Percentiles rank a stretch among this genome's conserved stretches.
These are phyloP conservation scores for Fusarium armeniacum DNA, from an alignment of 2,329 filamentous ascomycete species.

Conservation along the genomic window DNA sequence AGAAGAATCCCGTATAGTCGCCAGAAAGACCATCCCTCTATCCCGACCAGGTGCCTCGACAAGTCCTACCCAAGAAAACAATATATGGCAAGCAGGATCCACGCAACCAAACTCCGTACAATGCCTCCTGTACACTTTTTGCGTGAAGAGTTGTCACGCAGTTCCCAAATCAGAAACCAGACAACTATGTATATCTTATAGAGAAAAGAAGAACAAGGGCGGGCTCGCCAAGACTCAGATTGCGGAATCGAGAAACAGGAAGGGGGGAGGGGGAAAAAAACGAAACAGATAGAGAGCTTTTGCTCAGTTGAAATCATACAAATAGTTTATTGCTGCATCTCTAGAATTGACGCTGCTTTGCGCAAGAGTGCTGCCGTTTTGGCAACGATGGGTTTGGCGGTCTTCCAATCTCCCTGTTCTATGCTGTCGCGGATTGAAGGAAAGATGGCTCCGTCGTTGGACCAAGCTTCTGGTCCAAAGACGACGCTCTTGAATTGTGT, in stretches of 20 bases:
- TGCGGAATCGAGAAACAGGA: slow-evolving; percentile 22
- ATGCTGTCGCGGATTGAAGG: slow-evolving; percentile 89
- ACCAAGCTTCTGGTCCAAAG: slow-evolving; percentile 86
- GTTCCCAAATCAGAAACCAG: slow-evolving; percentile 28
- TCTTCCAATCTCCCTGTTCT: slow-evolving; percentile 76
- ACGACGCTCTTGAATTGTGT: slow-evolving; percentile 95
- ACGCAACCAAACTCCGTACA: slow-evolving; percentile 54
- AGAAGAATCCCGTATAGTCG: slow-evolving; percentile 26
- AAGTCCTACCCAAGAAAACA: slow-evolving; percentile 39
- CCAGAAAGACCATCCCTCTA: slow-evolving; percentile 28
- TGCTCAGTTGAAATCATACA: slow-evolving; percentile 38
- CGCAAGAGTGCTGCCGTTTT: slow-evolving; percentile 78
- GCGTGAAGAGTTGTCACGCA: slow-evolving; percentile 39
- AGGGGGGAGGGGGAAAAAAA: slow-evolving; percentile 5
- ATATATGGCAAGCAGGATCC: slow-evolving; percentile 41
- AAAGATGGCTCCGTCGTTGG: slow-evolving; percentile 58
- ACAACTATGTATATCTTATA: slow-evolving; percentile 40
- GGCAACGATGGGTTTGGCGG: slow-evolving; percentile 76
- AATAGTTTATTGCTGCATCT: slow-evolving; percentile 41
- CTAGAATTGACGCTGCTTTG: slow-evolving; percentile 65
- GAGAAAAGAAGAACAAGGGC: slow-evolving; percentile 37
- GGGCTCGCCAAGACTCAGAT: slow-evolving; percentile 31
- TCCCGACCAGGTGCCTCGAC: slow-evolving; percentile 27
- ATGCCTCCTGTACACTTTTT: slow-evolving; percentile 52
- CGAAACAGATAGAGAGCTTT: slow-evolving; percentile 24